Conservation (phyloP, 768 basidiomycete genomes). For the Mycena crocata region DNA sequence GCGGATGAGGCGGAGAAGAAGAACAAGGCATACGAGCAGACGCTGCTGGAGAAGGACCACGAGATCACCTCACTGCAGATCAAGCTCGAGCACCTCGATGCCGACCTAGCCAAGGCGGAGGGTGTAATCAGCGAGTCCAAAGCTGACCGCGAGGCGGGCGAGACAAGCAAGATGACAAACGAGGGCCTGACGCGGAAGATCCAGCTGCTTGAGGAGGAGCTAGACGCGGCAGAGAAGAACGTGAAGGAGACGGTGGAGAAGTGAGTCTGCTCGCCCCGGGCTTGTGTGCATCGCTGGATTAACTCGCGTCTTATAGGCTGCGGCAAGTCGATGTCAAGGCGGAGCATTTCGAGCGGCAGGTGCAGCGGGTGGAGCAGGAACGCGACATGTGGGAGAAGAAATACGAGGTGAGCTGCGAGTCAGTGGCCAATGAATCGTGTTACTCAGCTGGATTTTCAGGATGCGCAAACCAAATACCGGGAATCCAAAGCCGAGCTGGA, state of each 20-base stretch:
- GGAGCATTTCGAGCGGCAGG: conserved; percentile 96
- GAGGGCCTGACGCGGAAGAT: conserved; percentile 88
- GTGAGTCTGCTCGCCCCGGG: conserved; percentile 65
- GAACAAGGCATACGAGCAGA: conserved; percentile 82
- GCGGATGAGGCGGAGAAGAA: conserved; percentile 90
- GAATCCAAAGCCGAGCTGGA: conserved; percentile 84
- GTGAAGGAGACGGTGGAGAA: conserved; percentile 96
- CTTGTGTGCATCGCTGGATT: too few relatives aligned
- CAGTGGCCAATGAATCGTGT: neutral
- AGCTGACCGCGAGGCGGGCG: conserved; percentile 71
- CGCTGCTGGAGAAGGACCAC: conserved; percentile 85
- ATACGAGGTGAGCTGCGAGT: conserved; percentile 71
- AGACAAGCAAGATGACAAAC: conserved; percentile 74
- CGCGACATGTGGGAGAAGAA: conserved; percentile 95
- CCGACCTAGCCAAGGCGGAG: conserved; percentile 80
- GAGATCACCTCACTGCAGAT: conserved; percentile 84
- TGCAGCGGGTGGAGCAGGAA: conserved; percentile 88
- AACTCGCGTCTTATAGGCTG: conserved; percentile 63
- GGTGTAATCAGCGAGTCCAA: conserved; percentile 73
- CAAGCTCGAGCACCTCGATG: conserved; percentile 73
- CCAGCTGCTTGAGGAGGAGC: conserved; percentile 92
- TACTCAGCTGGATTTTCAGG: conserved; percentile 55
- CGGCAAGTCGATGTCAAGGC: conserved; percentile 98
- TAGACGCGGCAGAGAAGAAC: conserved; percentile 96
- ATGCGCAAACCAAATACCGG: conserved; percentile 76